Evolutionary conservation across 306 rosid genomes (phyloP).

Genomic region (Ziziphus jujuba): DNA sequence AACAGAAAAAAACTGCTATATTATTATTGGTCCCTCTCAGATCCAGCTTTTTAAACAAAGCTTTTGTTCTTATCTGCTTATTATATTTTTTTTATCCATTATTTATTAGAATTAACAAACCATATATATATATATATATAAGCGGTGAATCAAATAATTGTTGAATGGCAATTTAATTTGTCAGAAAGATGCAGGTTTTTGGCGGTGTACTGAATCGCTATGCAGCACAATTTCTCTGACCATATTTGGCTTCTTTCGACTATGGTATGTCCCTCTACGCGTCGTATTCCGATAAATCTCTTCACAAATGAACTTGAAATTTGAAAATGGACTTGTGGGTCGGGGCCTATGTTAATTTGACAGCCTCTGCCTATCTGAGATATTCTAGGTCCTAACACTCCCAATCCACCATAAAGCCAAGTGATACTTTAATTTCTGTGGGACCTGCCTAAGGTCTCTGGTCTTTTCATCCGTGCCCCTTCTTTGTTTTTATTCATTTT

Average conservation of each 20-base stretch:
- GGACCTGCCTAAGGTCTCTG: too few relatives aligned
- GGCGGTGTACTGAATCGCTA: conserved; percentile 13
- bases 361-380: neutral
- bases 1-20: too few relatives aligned
- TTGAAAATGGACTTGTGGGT: neutral
- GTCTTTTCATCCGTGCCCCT: too few relatives aligned
- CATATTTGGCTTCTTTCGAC: conserved; percentile 22
- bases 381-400: neutral
- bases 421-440: too few relatives aligned
- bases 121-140: neutral
- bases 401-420: too few relatives aligned
- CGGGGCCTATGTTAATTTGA: neutral
- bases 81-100: neutral
- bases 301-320: neutral
- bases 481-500: too few relatives aligned
- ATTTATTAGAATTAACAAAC: too few relatives aligned
- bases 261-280: conserved; percentile 4
- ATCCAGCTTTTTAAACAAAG: too few relatives aligned
- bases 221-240: conserved; percentile 26
- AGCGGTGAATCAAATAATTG: conserved; percentile 12
- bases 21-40: too few relatives aligned
- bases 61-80: neutral
- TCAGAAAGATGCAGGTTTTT: conserved; percentile 16
- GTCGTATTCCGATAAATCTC: neutral
- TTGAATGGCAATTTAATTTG: neutral